A percentile compares a stretch with the other conserved stretches of the same genome.
Conservation (phyloP, 495 filamentous ascomycete species). For the Melanomma pulvis-pyrius region DNA sequence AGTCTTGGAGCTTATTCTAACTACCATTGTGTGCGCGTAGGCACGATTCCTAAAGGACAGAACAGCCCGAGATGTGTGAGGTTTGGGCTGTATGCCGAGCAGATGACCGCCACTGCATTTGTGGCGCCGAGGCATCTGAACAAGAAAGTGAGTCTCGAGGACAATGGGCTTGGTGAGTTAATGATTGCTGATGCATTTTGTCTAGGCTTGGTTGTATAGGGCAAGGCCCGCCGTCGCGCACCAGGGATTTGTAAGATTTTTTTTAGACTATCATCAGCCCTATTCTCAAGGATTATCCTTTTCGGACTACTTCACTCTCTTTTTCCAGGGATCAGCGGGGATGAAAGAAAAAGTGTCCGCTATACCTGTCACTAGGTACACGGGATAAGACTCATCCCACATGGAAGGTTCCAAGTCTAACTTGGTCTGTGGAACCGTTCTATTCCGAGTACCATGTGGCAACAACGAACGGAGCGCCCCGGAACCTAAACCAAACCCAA, state of each 20-base stretch:
- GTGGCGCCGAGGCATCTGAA: conserved; percentile 53
- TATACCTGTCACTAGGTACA: neutral
- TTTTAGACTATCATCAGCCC: conserved; percentile 18
- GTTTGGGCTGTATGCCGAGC: conserved; percentile 54
- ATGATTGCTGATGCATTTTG: neutral
- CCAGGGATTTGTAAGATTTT: conserved; percentile 50
- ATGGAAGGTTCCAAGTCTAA: neutral
- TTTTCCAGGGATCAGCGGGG: neutral
- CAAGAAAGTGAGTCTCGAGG: conserved; percentile 42
- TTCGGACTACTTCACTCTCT: neutral
- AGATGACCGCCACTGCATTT: conserved; percentile 54
- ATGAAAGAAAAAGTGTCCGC: neutral
- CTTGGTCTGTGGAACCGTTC: neutral
- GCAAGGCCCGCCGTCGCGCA: conserved; percentile 55
- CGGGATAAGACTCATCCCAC: conserved; percentile 2
- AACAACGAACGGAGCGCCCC: neutral
- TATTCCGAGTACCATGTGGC: neutral
- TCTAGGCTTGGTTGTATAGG: conserved; percentile 50
- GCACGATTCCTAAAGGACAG: conserved; percentile 53
- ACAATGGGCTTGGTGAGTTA: neutral
- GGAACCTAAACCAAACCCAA: neutral
- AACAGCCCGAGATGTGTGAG: conserved; percentile 53
- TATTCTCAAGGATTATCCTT: conserved; percentile 4
- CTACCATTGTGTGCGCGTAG: neutral
- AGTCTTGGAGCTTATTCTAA: conserved; percentile 20